Base-by-base conservation (phyloP, 495 filamentous ascomycete genomes). In the Penicillium ucsense region DNA sequence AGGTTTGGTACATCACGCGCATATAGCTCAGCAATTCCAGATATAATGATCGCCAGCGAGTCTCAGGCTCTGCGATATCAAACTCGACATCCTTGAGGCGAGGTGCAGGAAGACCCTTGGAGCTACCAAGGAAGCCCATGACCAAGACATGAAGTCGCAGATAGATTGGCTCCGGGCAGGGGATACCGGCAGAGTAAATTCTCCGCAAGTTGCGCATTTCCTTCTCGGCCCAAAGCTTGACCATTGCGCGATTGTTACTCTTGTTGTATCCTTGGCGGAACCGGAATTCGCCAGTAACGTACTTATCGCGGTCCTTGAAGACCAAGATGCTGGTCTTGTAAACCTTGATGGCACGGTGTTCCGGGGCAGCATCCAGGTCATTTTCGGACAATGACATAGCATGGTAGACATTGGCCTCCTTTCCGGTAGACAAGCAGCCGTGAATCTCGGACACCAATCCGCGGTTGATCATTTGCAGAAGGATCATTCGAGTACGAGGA, bases 171-270 rank as follows among this genome's bases (percentile, higher is more conserved):
- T 96, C 88, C 0, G 92, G 92, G 51, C 84, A 92, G 10, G 89
- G 84, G 39, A 98, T 92, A 1, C 87, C 88, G 12, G 92, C 85
- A 4, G 76, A 64, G 57, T 89, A 70, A 20, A 98, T 80, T 42
- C 94, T 77, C 50, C 86, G 84, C 48, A 98, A 59, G 67, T 98
- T 97, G 41, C 92, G 79, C 75, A 94, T 92, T 64, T 98, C 92
- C 68, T 98, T 98, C 68, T 96, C 90, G 4, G 94, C 92, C 92
- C 92, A 98, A 38, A 95, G 67, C 64, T 95, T 92, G 43, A 98
- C 90, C 90, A 95, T 96, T 41, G 89, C 86, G 4, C 89, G 79
- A 65, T 87, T 92, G 66, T 85, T 91, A 48, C 81, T 84, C 73
- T 96, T 96, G 67, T 87, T 90, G 65, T 89, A 89, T 34, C 89